Percentiles rank a stretch among this genome's conserved stretches.
phyloP scores from a whole-genome alignment of 495 filamentous ascomycete species.

The Podospora appendiculata region DNA sequence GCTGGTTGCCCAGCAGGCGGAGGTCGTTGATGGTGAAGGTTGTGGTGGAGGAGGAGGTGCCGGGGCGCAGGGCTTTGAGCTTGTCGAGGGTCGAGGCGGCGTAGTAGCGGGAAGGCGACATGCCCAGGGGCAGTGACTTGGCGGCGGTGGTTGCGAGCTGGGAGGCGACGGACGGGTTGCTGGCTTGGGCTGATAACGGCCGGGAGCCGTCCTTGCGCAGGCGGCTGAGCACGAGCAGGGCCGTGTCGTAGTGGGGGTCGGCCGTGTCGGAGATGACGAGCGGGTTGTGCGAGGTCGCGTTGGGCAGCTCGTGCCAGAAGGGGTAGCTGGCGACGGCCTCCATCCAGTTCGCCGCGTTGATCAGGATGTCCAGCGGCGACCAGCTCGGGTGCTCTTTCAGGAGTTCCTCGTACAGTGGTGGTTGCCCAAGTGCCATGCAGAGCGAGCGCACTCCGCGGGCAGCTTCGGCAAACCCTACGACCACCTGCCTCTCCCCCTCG shows the following conservation, averaged over 20 bases:
- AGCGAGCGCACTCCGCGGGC: constrained; percentile 8
- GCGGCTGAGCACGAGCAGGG: constrained; percentile 1
- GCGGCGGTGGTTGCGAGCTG: neutral
- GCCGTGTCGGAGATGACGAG: neutral
- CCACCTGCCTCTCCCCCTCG: neutral
- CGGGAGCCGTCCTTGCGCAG: neutral
- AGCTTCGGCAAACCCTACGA: constrained; percentile 4
- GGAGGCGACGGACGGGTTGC: neutral
- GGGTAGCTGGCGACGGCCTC: constrained; percentile 13
- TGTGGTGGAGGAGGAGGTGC: no score
- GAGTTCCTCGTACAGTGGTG: constrained; percentile 9
- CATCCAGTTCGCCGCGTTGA: constrained; percentile 8
- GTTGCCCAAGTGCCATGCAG: neutral
- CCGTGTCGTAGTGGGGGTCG: constrained; percentile 5
- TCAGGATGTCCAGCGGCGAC: constrained; percentile 9
- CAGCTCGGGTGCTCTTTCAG: constrained; percentile 1
- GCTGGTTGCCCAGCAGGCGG: neutral
- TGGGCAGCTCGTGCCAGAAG: constrained; percentile 6
- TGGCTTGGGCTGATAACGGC: neutral
- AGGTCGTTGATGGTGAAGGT: constrained; percentile 12
- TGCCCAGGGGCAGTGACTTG: neutral
- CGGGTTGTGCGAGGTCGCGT: neutral
- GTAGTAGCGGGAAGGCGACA: neutral
- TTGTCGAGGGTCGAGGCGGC: constrained; percentile 1
- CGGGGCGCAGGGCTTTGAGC: neutral